Evolutionary conservation across 805 yeast genomes (phyloP).

Genomic region (Tetrapisispora nanseiensis): DNA sequence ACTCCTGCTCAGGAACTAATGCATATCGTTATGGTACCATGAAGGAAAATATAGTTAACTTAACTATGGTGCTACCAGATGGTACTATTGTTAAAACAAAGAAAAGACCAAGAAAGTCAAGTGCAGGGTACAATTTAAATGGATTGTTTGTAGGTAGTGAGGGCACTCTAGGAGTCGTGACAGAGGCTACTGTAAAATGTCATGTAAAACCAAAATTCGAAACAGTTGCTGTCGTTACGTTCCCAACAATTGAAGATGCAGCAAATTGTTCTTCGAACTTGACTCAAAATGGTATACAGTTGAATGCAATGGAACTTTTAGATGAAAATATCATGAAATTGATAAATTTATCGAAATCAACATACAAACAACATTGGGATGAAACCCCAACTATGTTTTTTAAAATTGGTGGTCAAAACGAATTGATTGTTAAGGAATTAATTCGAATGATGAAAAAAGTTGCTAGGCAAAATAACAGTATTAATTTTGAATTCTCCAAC

Average conservation of each 20-base stretch:
- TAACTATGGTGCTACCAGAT: conserved; percentile 72
- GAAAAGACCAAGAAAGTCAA: conserved; percentile 66
- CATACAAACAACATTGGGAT: conserved; percentile 40
- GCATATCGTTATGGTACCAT: conserved; percentile 74
- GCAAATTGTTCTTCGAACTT: conserved; percentile 57
- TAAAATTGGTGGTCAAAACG: conserved; percentile 49
- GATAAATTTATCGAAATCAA: conserved; percentile 46
- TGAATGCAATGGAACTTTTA: conserved; percentile 67
- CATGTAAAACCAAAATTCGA: conserved; percentile 58
- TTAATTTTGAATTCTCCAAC: conserved; percentile 53
- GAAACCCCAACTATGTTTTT: conserved; percentile 55
- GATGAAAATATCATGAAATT: conserved; percentile 65
- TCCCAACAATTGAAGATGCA: conserved; percentile 60
- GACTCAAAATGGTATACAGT: conserved; percentile 51
- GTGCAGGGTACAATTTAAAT: conserved; percentile 73
- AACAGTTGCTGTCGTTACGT: conserved; percentile 58
- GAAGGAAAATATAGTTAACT: conserved; percentile 57
- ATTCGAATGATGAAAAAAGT: conserved; percentile 40
- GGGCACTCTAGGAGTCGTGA: conserved; percentile 70
- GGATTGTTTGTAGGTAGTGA: conserved; percentile 70
- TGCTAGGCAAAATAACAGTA: conserved; percentile 44
- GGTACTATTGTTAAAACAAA: conserved; percentile 70
- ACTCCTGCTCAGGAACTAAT: conserved; percentile 73
- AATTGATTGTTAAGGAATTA: conserved; percentile 35
- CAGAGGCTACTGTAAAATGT: conserved; percentile 64